Conservation (phyloP, 164 flowering plant species). For the Liquidambar formosana region DNA sequence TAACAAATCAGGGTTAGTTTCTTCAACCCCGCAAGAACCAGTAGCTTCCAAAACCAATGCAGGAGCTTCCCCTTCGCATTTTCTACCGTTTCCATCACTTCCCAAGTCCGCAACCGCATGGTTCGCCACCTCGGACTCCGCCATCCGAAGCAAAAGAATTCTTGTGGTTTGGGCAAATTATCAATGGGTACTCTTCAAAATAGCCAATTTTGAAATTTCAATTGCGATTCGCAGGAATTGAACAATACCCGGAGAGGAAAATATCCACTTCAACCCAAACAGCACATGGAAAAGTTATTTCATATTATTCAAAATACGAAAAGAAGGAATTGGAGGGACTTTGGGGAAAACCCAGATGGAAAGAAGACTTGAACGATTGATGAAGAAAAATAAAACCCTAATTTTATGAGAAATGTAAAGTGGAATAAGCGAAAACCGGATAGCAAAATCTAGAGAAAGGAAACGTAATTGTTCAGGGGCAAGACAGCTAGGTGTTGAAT, state of each 20-base stretch:
- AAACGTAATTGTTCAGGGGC: background rate
- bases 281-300: background rate
- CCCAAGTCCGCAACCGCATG: constrained; percentile 8
- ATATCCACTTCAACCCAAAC: background rate
- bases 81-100: constrained; percentile 9
- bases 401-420: background rate
- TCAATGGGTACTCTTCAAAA: background rate
- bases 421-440: background rate
- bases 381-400: background rate
- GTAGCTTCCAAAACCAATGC: constrained; percentile 6
- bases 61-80: constrained; percentile 14
- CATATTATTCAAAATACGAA: background rate
- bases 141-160: constrained; percentile 28
- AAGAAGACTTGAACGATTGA: background rate
- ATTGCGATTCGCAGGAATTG: no score
- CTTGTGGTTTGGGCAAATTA: background rate
- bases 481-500: constrained; percentile 20
- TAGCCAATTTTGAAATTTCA: no score
- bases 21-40: constrained; percentile 25
- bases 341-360: background rate
- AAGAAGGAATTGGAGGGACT: background rate
- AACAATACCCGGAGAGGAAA: background rate
- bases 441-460: background rate
- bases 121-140: constrained; percentile 22
- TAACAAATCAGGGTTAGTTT: constrained; percentile 63